Evolutionary conservation across 2,329 filamentous ascomycete species (phyloP), one percentile per base, ranked within the genome.

Genomic region (Coleophoma eucalyptorum): DNA sequence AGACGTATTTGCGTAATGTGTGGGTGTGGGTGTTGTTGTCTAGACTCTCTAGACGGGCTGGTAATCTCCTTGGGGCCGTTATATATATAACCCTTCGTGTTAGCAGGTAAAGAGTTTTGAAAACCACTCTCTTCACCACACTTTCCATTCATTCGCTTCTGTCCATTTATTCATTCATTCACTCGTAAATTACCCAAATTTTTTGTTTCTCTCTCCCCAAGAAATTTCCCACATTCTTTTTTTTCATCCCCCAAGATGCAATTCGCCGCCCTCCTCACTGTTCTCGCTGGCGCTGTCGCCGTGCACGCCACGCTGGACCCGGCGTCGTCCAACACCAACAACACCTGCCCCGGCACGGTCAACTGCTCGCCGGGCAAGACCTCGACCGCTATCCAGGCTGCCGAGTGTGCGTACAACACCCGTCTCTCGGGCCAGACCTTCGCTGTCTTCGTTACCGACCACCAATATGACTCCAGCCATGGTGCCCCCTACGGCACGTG

Each of bases 401-500:
- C 67, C 15, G 68, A 70, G 51, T 69, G 68, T 57, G 61, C 65
- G 19, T 61, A 70, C 62, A 70, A 69, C 60, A 70, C 67, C 6
- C 64, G 68, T 15, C 62, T 61, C 10, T 65, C 63, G 0, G 50
- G 37, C 15, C 66, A 70, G 54, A 69, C 67, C 35, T 70, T 69
- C 48, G 67, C 68, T 18, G 64, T 69, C 49, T 70, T 70, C 57
- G 55, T 56, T 19, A 69, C 66, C 6, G 71, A 77, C 60, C 73
- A 75, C 60, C 59, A 73, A 50, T 75, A 75, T 58, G 71, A 76
- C 55, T 55, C 52, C 19, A 58, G 58, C 52, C 49, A 75, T 51
- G 75, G 75, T 20, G 69, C 67, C 3, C 74, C 74, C 2, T 77
- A 77, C 57, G 75, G 74, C 1, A 77, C 72, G 4, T 78, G 71